These are phyloP conservation scores for Nannochloris sp. DNA, from an alignment of 139 green algal species.

Conservation along the genomic window DNA sequence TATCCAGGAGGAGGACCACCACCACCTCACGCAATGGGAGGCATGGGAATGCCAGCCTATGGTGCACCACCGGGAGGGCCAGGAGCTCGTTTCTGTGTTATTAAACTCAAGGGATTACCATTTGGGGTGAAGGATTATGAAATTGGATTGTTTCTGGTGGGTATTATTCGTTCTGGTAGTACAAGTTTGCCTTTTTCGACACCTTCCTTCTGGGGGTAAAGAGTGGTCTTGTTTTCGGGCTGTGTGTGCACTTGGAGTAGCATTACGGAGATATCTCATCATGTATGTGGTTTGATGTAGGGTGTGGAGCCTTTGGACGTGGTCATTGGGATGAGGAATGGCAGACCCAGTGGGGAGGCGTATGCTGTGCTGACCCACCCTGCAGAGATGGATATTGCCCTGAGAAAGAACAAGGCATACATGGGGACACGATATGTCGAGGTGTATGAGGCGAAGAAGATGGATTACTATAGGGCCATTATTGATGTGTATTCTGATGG, in stretches of 20 bases:
- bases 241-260: too few species aligned
- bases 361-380: constrained; percentile 54
- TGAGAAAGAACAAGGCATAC: constrained; percentile 65
- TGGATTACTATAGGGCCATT: constrained; percentile 62
- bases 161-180: constrained; percentile 6
- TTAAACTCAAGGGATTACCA: constrained; percentile 56
- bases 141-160: constrained; percentile 66
- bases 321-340: constrained; percentile 51
- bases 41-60: neutral
- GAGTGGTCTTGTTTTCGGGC: neutral
- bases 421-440: constrained; percentile 74
- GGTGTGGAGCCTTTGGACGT: constrained; percentile 64
- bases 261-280: too few species aligned
- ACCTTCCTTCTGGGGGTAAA: neutral
- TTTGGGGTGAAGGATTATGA: constrained; percentile 69
- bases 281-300: constrained; percentile 25
- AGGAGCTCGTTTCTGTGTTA: constrained; percentile 2
- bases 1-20: constrained; percentile 2
- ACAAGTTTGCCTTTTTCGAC: neutral
- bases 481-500: constrained; percentile 13
- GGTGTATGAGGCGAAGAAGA: constrained; percentile 64
- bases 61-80: neutral
- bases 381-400: constrained; percentile 51
- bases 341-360: constrained; percentile 62
- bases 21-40: neutral